A percentile compares a stretch with the other conserved stretches of the same genome.
Evolutionary conservation across 305 asterid genomes (phyloP).

Genomic region (Petunia hybrid): DNA sequence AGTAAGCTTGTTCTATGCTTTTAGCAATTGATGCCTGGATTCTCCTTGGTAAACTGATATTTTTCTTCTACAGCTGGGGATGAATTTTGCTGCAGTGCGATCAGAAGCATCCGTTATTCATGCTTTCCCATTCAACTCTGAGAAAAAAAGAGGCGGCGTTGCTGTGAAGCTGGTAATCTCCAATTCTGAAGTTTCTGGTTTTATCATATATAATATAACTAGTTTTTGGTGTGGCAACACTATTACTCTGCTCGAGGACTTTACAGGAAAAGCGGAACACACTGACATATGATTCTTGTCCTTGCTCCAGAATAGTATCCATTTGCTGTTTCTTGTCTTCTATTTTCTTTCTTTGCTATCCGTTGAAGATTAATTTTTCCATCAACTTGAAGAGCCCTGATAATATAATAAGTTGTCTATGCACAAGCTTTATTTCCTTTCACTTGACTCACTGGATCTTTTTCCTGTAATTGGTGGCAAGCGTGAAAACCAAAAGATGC

Average conservation of each 20-base stretch:
- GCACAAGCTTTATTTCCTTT: not conserved
- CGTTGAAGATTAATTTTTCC: not conserved
- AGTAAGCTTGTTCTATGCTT: slow-evolving; percentile 27
- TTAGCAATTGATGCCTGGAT: not conserved
- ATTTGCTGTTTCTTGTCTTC: slow-evolving; percentile 17
- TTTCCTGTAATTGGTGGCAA: not conserved
- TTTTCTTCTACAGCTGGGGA: slow-evolving; percentile 69
- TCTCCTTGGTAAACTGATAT: slow-evolving; percentile 32
- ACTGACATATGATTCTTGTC: not conserved
- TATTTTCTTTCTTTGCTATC: slow-evolving; percentile 9
- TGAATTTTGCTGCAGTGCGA: slow-evolving; percentile 71
- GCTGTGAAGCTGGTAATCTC: slow-evolving; percentile 74
- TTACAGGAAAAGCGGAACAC: slow-evolving; percentile 1
- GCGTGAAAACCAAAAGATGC: slow-evolving; percentile 24
- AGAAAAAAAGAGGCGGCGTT: slow-evolving; percentile 96
- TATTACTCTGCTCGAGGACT: slow-evolving; percentile 16
- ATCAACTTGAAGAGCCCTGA: not conserved
- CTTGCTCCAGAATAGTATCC: not conserved
- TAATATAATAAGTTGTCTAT: slow-evolving; percentile 5
- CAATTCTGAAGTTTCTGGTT: slow-evolving; percentile 1
- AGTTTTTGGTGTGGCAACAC: not conserved
- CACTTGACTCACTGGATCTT: not conserved
- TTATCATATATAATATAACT: slow-evolving; percentile 13
- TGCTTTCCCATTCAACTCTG: slow-evolving; percentile 97
- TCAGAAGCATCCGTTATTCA: slow-evolving; percentile 69